phyloP scores from a whole-genome alignment of 306 rosid species.

The Medicago arabica region DNA sequence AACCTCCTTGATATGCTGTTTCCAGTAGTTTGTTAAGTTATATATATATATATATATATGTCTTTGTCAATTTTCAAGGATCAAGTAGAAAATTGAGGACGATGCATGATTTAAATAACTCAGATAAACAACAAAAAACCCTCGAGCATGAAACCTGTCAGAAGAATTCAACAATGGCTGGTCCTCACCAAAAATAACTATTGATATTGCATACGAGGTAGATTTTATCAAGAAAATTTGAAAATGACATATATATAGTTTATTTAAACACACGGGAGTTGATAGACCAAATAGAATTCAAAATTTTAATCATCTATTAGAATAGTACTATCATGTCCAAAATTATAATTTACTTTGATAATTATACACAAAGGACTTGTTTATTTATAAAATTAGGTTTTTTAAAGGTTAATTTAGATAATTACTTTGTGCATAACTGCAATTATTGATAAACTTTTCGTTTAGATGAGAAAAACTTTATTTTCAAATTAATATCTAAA shows the following conservation, averaged over 20 bases:
- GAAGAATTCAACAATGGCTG: conserved; percentile 5
- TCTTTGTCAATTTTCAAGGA: conserved; percentile 20
- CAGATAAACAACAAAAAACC: not conserved
- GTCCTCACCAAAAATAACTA: conserved; percentile 3
- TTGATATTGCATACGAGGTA: not conserved
- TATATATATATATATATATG: conserved; percentile 36
- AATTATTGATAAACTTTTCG: too few relatives aligned
- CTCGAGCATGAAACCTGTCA: conserved; percentile 36
- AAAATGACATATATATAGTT: not conserved
- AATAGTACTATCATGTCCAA: too few relatives aligned
- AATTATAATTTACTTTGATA: too few relatives aligned
- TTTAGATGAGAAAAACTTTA: too few relatives aligned
- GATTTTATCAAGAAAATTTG: not conserved
- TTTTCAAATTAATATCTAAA: too few relatives aligned
- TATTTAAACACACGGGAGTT: not conserved
- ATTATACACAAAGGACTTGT: too few relatives aligned
- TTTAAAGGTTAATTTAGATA: too few relatives aligned
- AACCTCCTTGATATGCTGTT: not conserved
- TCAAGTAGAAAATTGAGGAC: conserved; percentile 14
- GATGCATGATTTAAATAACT: not conserved
- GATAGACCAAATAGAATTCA: not conserved
- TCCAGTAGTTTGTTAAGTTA: not conserved
- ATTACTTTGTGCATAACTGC: too few relatives aligned
- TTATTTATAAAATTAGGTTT: too few relatives aligned
- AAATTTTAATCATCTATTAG: too few relatives aligned